These are phyloP conservation scores for Bolboschoenus planiculmis DNA, from an alignment of 176 grass and related monocot genomes.

Conservation along the genomic window DNA sequence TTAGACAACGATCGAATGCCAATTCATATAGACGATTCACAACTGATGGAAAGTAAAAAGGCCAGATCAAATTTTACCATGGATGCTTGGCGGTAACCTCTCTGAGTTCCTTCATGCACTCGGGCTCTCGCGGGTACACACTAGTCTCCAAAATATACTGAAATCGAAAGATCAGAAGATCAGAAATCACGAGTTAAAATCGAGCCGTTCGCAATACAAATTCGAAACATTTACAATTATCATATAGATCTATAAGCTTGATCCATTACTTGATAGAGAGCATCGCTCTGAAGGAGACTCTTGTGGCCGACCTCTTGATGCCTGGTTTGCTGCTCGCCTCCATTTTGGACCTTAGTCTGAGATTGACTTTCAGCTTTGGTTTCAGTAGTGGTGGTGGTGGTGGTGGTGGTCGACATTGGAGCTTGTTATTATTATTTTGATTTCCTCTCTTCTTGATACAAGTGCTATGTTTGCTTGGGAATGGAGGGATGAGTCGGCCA, in stretches of 20 bases:
- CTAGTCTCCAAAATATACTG: slow-evolving; percentile 87
- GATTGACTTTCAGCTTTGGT: neutral
- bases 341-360: slow-evolving; percentile 11
- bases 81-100: slow-evolving; percentile 68
- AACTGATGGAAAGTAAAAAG: neutral
- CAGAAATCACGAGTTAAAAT: neutral
- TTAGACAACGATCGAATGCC: neutral
- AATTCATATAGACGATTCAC: slow-evolving; percentile 1
- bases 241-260: neutral
- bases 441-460: neutral
- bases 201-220: neutral
- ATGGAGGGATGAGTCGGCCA: neutral
- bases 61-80: slow-evolving; percentile 26
- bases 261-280: slow-evolving; percentile 64
- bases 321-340: slow-evolving; percentile 61
- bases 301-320: slow-evolving; percentile 83
- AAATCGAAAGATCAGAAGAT: neutral
- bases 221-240: neutral
- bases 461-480: neutral
- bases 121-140: slow-evolving; percentile 77
- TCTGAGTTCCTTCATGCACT: slow-evolving; percentile 83
- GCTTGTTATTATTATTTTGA: neutral
- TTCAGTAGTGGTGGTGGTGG: slow-evolving; percentile 20
- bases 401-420: slow-evolving; percentile 15
- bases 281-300: slow-evolving; percentile 89